A percentile compares a stretch with the other conserved stretches of the same genome.
phyloP scores from a whole-genome alignment of 345 rosid species.

The Pugionium cornutum region DNA sequence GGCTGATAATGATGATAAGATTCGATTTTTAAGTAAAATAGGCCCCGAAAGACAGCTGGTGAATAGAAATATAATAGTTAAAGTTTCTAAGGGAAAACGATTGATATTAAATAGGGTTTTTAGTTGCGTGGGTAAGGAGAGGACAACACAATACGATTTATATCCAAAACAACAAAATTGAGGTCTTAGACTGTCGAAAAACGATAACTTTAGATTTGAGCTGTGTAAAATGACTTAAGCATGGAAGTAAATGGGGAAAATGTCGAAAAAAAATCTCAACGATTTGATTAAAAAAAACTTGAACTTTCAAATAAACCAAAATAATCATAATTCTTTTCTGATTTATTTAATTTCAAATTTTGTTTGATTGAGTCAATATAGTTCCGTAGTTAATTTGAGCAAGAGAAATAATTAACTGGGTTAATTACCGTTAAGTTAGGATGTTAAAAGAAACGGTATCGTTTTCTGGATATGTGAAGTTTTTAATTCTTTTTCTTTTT shows the following conservation, averaged over 20 bases:
- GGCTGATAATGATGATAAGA: slow-evolving; percentile 35
- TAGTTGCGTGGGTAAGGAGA: slow-evolving; percentile 32
- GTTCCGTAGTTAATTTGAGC: no score
- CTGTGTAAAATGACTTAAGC: neutral
- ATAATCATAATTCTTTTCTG: no score
- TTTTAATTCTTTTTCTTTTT: no score
- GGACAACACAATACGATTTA: slow-evolving; percentile 27
- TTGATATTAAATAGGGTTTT: slow-evolving; percentile 2
- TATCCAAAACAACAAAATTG: slow-evolving; percentile 12
- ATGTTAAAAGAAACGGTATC: no score
- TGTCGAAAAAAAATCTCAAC: no score
- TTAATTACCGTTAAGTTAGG: no score
- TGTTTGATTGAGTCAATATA: no score
- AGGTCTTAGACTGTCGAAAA: slow-evolving; percentile 4
- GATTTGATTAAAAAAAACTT: no score
- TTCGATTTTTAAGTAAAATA: slow-evolving; percentile 29
- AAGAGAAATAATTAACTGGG: no score
- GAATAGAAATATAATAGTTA: neutral
- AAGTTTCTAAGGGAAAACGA: slow-evolving; percentile 12
- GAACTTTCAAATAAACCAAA: no score
- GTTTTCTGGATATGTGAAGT: no score
- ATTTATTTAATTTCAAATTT: no score
- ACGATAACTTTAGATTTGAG: neutral
- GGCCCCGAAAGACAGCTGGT: slow-evolving; percentile 36
- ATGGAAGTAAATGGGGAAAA: neutral